phyloP scores from a whole-genome alignment of 331 rosid genomes.

The Cucumis variabilis region DNA sequence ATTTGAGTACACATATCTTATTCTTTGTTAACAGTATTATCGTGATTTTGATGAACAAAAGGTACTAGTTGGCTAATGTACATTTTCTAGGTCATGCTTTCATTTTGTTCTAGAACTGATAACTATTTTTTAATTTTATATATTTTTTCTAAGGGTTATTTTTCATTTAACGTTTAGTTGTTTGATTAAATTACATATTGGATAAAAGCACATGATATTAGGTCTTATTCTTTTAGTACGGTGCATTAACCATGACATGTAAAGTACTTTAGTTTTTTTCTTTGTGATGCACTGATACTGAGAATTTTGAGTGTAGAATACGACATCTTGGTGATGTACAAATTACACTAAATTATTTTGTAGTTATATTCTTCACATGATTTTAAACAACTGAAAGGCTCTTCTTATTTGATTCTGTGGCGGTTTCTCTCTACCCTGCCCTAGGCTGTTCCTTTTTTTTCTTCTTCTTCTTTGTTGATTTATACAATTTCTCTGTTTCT shows the following conservation, averaged over 20 bases:
- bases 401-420: no score
- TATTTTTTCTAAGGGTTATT: background rate
- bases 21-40: background rate
- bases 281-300: background rate
- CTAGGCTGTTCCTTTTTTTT: no score
- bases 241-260: background rate
- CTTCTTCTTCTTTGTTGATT: no score
- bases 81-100: background rate
- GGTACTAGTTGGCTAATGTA: background rate
- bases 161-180: background rate
- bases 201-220: background rate
- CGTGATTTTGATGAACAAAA: background rate
- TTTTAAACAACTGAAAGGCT: no score
- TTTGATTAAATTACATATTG: background rate
- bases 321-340: no score
- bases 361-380: no score
- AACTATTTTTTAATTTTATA: background rate
- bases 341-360: no score
- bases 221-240: background rate
- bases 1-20: background rate
- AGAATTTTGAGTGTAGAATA: background rate
- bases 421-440: no score
- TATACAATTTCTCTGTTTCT: no score
- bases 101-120: background rate
- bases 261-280: background rate